A percentile compares a stretch with the other conserved stretches of the same genome.
Conservation (phyloP, 2,329 filamentous ascomycete species). For the Calcarisporium arbuscula region DNA sequence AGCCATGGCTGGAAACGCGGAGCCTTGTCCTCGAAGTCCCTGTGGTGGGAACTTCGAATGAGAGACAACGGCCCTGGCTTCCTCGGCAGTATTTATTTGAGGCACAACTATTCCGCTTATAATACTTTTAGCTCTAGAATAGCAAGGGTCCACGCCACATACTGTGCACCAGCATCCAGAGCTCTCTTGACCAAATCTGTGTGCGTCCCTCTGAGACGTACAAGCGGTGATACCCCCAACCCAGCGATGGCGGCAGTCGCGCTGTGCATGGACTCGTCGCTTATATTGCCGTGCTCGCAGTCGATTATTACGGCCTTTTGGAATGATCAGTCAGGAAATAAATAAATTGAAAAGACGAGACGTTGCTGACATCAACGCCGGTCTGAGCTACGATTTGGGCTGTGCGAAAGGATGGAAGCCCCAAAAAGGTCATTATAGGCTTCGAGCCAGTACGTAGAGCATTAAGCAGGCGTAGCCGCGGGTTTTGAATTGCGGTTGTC, state of each 20-base stretch:
- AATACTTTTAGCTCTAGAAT: background rate
- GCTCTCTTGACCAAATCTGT: slow-evolving; percentile 34
- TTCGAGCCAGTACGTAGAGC: slow-evolving; percentile 30
- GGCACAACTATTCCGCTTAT: slow-evolving; percentile 34
- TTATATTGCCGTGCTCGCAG: slow-evolving; percentile 37
- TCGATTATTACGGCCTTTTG: slow-evolving; percentile 37
- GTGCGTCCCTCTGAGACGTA: slow-evolving; percentile 26
- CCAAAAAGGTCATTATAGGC: slow-evolving; percentile 43
- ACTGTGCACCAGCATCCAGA: slow-evolving; percentile 36
- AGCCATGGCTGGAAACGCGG: slow-evolving; percentile 33
- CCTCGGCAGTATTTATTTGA: slow-evolving; percentile 35
- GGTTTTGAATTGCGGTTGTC: slow-evolving; percentile 28
- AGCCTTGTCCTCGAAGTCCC: slow-evolving; percentile 36
- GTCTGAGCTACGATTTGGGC: slow-evolving; percentile 44
- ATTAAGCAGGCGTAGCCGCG: slow-evolving; percentile 36
- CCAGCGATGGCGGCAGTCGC: slow-evolving; percentile 36
- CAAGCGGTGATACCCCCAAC: slow-evolving; percentile 32
- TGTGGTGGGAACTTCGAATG: slow-evolving; percentile 38
- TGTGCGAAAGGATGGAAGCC: slow-evolving; percentile 37
- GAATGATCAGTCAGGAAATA: background rate
- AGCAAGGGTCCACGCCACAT: background rate
- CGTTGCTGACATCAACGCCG: slow-evolving; percentile 29
- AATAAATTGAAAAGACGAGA: background rate
- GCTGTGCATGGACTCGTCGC: slow-evolving; percentile 37
- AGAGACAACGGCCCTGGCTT: slow-evolving; percentile 30